Conservation (phyloP, 257 asterid genomes). For the Lycium barbarum region DNA sequence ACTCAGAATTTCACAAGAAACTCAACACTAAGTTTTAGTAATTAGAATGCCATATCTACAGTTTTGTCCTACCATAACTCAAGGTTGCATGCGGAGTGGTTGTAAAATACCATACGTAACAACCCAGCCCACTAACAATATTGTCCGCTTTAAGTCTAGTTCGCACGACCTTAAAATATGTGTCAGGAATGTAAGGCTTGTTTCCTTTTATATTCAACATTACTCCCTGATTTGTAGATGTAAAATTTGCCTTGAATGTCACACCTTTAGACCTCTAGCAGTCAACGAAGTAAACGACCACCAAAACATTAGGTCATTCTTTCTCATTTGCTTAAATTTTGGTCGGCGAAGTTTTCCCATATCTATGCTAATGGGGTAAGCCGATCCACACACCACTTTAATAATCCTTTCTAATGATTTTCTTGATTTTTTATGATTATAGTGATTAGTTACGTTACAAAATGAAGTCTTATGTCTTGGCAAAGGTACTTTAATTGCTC, state of each 20-base stretch:
- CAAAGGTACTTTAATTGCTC: constrained; percentile 18
- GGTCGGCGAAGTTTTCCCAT: background rate
- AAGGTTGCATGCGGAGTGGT: background rate
- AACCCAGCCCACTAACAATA: background rate
- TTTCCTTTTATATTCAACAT: background rate
- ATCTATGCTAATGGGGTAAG: background rate
- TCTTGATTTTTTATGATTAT: background rate
- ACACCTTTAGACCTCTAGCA: background rate
- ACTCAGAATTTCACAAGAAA: background rate
- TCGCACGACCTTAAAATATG: background rate
- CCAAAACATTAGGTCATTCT: background rate
- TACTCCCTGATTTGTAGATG: background rate
- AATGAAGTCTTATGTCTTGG: background rate
- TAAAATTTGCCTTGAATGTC: background rate
- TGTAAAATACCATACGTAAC: constrained; percentile 1
- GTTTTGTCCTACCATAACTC: background rate
- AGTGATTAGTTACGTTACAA: background rate
- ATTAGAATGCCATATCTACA: background rate
- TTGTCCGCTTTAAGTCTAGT: background rate
- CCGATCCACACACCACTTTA: background rate
- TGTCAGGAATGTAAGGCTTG: background rate
- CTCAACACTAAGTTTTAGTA: background rate
- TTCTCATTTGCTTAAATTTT: background rate
- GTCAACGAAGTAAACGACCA: background rate
- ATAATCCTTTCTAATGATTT: background rate